Conservation (phyloP, 257 asterid species). For the Misopates orontium region DNA sequence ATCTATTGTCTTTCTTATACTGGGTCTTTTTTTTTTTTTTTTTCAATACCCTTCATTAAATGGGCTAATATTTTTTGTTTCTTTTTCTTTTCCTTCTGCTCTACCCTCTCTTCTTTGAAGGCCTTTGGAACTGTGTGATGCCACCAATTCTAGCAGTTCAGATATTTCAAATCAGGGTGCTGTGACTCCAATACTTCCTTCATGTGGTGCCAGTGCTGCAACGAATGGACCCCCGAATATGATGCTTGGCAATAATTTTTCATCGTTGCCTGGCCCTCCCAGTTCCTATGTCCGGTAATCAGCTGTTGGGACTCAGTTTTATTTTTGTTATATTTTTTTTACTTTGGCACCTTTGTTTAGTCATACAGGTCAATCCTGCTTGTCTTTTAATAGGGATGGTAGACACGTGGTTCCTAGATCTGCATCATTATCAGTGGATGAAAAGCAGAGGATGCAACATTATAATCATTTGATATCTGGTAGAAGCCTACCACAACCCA, state of each 20-base stretch:
- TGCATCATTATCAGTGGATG: constrained; percentile 62
- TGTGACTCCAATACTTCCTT: constrained; percentile 44
- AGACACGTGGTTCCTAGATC: constrained; percentile 66
- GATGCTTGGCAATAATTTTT: constrained; percentile 56
- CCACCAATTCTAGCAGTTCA: constrained; percentile 53
- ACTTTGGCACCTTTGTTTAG: constrained; percentile 16
- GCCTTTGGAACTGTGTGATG: constrained; percentile 89
- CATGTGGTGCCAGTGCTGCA: constrained; percentile 55
- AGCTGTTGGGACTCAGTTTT: constrained; percentile 27
- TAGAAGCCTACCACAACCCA: constrained; percentile 60
- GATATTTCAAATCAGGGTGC: constrained; percentile 57
- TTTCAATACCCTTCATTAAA: neutral
- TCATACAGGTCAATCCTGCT: constrained; percentile 1
- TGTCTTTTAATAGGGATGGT: constrained; percentile 54
- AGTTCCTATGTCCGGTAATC: constrained; percentile 65
- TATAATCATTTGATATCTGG: constrained; percentile 67
- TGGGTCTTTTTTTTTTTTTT: constrained; percentile 21
- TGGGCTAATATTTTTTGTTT: constrained; percentile 8
- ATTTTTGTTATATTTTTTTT: too few species aligned
- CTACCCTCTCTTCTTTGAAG: constrained; percentile 46
- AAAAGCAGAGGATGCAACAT: constrained; percentile 77
- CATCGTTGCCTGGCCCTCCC: constrained; percentile 60
- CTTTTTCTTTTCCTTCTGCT: constrained; percentile 20
- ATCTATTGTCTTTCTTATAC: constrained; percentile 10
- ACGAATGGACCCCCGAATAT: constrained; percentile 62